Evolutionary conservation across 169 alveolate species (phyloP).

Genomic region (Fabrea salina): DNA sequence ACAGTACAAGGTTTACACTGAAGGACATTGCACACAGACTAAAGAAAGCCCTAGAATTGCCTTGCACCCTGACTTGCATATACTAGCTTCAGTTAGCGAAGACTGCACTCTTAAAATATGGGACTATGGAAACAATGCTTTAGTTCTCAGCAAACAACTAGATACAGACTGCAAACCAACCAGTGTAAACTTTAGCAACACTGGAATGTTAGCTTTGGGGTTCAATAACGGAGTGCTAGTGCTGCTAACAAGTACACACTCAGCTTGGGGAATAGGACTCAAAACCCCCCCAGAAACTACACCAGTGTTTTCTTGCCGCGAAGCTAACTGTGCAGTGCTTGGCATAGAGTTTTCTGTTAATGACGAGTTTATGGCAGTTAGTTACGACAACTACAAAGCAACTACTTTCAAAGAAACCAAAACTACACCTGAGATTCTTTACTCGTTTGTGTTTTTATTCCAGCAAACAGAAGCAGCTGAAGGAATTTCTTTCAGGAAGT

Average conservation of each 20-base stretch:
- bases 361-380: conserved; percentile 6
- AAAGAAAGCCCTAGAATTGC: not conserved
- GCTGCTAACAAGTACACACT: not conserved
- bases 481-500: not conserved
- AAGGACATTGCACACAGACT: not conserved
- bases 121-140: not conserved
- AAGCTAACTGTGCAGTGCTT: not conserved
- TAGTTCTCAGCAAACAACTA: not conserved
- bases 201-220: conserved; percentile 10
- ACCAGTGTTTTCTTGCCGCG: not conserved
- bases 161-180: not conserved
- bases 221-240: not conserved
- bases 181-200: not conserved
- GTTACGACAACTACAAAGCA: conserved; percentile 3
- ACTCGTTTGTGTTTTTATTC: not conserved
- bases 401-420: not conserved
- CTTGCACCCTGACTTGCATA: not conserved
- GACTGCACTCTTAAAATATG: conserved; percentile 4
- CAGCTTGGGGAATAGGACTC: not conserved
- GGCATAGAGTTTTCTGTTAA: not conserved
- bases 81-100: not conserved
- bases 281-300: not conserved
- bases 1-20: not conserved
- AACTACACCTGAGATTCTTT: not conserved
- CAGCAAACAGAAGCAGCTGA: not conserved